A percentile compares a stretch with the other conserved stretches of the same genome.
phyloP scores from a whole-genome alignment of 257 asterid genomes.

The Jasminum sambac region DNA sequence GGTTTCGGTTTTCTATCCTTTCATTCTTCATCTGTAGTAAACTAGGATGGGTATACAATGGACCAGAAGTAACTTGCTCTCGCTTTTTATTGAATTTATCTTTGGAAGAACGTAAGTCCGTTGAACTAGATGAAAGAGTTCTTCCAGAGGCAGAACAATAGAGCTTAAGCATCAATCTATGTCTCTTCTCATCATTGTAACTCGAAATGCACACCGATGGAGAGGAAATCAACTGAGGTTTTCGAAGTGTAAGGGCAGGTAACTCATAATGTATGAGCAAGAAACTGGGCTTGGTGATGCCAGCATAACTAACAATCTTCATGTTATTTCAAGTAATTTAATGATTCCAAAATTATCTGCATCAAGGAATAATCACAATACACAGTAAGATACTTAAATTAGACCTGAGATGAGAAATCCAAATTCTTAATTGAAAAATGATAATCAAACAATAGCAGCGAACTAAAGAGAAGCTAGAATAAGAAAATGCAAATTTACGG shows the following conservation, averaged over 20 bases:
- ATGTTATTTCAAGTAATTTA: slow-evolving; percentile 33
- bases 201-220: slow-evolving; percentile 38
- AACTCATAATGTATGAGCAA: slow-evolving; percentile 56
- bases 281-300: slow-evolving; percentile 59
- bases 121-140: slow-evolving; percentile 41
- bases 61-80: slow-evolving; percentile 46
- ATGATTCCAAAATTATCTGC: slow-evolving; percentile 34
- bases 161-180: slow-evolving; percentile 40
- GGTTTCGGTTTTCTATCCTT: slow-evolving; percentile 66
- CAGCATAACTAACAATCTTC: slow-evolving; percentile 54
- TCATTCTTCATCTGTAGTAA: slow-evolving; percentile 77
- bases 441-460: neutral
- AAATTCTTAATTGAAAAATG: neutral
- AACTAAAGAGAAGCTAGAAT: neutral
- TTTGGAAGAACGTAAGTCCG: slow-evolving; percentile 34
- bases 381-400: slow-evolving; percentile 2
- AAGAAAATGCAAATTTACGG: neutral
- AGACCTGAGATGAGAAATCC: neutral
- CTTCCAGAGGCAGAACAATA: slow-evolving; percentile 52
- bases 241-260: slow-evolving; percentile 45
- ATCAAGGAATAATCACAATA: slow-evolving; percentile 9
- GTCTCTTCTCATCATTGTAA: slow-evolving; percentile 33
- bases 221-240: slow-evolving; percentile 34
- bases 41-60: slow-evolving; percentile 82
- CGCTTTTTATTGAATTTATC: slow-evolving; percentile 30